Base-by-base conservation (phyloP, 208 protist species). In the Trypanosoma avium region DNA sequence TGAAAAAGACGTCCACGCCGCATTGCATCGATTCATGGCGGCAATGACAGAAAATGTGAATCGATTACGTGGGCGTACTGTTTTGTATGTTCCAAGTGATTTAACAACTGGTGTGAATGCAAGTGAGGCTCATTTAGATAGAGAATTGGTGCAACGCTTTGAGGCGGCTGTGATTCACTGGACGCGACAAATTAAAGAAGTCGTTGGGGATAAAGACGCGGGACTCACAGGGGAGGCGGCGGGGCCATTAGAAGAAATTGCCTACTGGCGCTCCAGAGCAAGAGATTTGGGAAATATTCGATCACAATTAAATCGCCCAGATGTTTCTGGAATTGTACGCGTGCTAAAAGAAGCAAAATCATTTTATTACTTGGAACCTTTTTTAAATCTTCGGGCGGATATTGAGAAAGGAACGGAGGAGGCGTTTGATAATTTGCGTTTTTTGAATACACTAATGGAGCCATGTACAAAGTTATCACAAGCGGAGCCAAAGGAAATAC, bases 161-260 rank as follows among this genome's bases (percentile, higher is more conserved):
- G 96, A 99, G 77, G 84, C 94, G 0, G 97, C 96, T 0, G 90
- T 98, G 15, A 99, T 99, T 59, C 98, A 99, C 83, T 99, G 98
- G 98, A 99, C 98, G 12, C 83, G 97, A 36, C 98, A 99, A 83
- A 98, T 99, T 75, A 99, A 98, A 70, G 95, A 98, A 57, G 97
- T 99, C 9, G 81, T 99, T 36, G 93, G 84, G 21, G 92, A 97
- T 47, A 84, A 94, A 61, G 88, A 97, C 66, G 79, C 69, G 0
- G 62, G 75, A 21, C 55, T 75, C 35, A 78, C 79, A 29, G 65
- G 67, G 22, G 83, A 89, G 21, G 83, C 85, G 42, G 82, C 74
- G 13, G 94, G 96, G 13, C 97, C 97, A 24, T 85, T 99, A 17
- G 90, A 95, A 45, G 98, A 99, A 84, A 98, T 99, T 61, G 84